These are phyloP conservation scores for Termitomyces sp. DNA, from an alignment of 768 basidiomycete genomes.

Conservation along the genomic window DNA sequence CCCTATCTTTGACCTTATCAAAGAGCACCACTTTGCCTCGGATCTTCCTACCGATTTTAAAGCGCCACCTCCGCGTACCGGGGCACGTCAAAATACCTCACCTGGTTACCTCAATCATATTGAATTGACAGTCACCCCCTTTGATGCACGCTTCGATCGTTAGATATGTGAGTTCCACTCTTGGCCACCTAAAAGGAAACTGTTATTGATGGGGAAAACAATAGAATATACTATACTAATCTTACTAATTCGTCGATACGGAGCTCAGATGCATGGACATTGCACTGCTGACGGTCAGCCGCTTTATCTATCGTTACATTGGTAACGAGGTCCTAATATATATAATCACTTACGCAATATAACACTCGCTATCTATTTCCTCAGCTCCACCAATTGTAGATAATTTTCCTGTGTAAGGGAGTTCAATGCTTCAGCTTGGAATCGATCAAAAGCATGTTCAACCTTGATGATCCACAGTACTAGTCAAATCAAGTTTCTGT, in stretches of 20 bases:
- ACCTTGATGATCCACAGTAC: too few relatives aligned
- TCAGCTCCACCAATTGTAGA: too few relatives aligned
- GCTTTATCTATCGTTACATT: not conserved
- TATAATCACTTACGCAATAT: not conserved
- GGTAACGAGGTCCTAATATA: not conserved
- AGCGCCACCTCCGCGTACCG: too few relatives aligned
- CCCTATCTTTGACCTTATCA: slow-evolving; percentile 2
- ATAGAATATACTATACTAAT: not conserved
- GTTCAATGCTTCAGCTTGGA: too few relatives aligned
- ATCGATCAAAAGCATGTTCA: too few relatives aligned
- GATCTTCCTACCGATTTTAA: slow-evolving; percentile 6
- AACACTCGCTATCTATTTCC: too few relatives aligned
- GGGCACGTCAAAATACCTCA: not conserved
- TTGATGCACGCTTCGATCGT: not conserved
- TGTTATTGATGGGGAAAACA: not conserved
- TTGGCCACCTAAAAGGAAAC: not conserved
- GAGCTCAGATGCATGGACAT: not conserved
- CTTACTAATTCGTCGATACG: not conserved
- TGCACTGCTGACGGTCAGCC: too few relatives aligned
- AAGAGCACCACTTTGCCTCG: slow-evolving; percentile 2
- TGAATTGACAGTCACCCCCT: not conserved
- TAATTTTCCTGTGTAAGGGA: too few relatives aligned
- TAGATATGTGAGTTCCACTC: not conserved
- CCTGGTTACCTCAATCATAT: not conserved
- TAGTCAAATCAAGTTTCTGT: too few relatives aligned